These are phyloP conservation scores for Gyromitra esculenta DNA, from an alignment of 2,329 filamentous ascomycete genomes.

Conservation along the genomic window DNA sequence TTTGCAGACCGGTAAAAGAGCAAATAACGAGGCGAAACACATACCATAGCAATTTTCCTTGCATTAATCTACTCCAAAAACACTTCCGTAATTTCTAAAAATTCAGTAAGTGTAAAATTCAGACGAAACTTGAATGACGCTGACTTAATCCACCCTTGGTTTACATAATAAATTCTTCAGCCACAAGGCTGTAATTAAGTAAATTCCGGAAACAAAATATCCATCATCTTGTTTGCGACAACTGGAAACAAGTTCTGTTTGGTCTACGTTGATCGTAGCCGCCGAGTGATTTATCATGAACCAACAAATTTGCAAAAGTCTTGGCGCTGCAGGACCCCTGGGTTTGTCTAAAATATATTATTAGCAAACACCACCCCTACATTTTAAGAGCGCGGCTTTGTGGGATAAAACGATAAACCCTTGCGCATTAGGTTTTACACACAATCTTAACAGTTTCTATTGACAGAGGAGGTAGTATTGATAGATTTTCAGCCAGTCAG, in stretches of 20 bases:
- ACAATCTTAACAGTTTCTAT: not conserved
- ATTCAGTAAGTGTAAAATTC: too few species aligned
- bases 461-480: not conserved
- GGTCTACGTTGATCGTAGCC: not conserved
- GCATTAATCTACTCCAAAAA: too few species aligned
- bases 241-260: not conserved
- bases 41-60: too few species aligned
- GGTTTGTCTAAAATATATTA: constrained; percentile 1
- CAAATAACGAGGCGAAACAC: too few species aligned
- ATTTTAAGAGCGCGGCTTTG: constrained; percentile 3
- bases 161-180: too few species aligned
- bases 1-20: too few species aligned
- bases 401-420: not conserved
- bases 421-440: not conserved
- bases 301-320: not conserved
- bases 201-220: not conserved
- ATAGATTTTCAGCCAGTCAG: not conserved
- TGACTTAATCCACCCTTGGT: too few species aligned
- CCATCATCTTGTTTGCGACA: not conserved
- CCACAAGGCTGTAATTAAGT: not conserved
- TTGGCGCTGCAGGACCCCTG: constrained; percentile 9
- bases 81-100: too few species aligned
- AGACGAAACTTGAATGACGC: too few species aligned
- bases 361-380: constrained; percentile 7
- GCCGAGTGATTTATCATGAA: not conserved